These are phyloP conservation scores for Aspergillus ochraceus DNA, from an alignment of 2,329 filamentous ascomycete genomes.

Conservation along the genomic window DNA sequence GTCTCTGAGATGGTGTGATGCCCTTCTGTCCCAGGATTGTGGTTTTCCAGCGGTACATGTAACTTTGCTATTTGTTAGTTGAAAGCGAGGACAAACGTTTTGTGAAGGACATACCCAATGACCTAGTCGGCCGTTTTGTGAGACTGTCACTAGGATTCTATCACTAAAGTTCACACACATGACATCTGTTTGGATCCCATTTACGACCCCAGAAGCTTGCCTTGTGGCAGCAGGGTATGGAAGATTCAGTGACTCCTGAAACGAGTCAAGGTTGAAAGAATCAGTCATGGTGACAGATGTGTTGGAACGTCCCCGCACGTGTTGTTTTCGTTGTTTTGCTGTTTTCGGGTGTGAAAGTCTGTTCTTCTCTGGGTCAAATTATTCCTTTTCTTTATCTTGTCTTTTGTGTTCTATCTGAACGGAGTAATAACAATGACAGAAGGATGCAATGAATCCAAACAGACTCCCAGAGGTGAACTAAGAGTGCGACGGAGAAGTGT, in stretches of 20 bases:
- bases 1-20: slow-evolving; percentile 41
- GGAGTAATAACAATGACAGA: neutral
- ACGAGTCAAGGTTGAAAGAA: slow-evolving; percentile 20
- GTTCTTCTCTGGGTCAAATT: too few relatives aligned
- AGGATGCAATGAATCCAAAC: neutral
- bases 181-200: slow-evolving; percentile 70
- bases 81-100: neutral
- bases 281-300: slow-evolving; percentile 25
- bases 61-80: slow-evolving; percentile 21
- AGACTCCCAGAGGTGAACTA: neutral
- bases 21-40: slow-evolving; percentile 36
- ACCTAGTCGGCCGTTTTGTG: slow-evolving; percentile 78
- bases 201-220: slow-evolving; percentile 61
- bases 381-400: neutral
- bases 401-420: neutral
- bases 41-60: slow-evolving; percentile 35
- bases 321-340: too few relatives aligned
- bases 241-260: slow-evolving; percentile 48
- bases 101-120: slow-evolving; percentile 74
- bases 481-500: neutral
- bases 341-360: too few relatives aligned
- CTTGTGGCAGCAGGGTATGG: slow-evolving; percentile 69
- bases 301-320: neutral
- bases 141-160: slow-evolving; percentile 86
- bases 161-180: slow-evolving; percentile 76